Conservation (phyloP, 257 asterid species). For the Cruciata laevipes region DNA sequence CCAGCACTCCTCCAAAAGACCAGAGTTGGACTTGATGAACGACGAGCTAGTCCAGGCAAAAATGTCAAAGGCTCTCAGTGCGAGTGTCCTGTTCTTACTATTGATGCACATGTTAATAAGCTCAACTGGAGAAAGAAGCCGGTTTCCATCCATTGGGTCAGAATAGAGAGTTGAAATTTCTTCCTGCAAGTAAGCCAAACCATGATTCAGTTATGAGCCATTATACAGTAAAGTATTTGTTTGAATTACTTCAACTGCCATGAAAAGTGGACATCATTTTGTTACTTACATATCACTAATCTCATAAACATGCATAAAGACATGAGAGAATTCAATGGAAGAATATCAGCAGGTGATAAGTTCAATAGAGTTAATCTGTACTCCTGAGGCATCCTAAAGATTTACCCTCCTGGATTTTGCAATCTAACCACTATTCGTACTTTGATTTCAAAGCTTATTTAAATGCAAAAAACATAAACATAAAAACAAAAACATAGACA, state of each 20-base stretch:
- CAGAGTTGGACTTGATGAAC: conserved; percentile 53
- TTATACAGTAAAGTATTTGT: background rate
- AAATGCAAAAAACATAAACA: too few relatives aligned
- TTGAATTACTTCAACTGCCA: too few relatives aligned
- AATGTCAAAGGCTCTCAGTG: conserved; percentile 66
- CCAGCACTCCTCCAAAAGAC: conserved; percentile 93
- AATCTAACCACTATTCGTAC: too few relatives aligned
- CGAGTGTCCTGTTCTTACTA: conserved; percentile 43
- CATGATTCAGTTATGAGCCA: background rate
- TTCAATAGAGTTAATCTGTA: background rate
- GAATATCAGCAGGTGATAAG: background rate
- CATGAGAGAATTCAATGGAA: background rate
- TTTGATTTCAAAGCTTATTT: too few relatives aligned
- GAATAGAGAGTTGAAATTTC: conserved; percentile 45
- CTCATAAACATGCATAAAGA: too few relatives aligned
- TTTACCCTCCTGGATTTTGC: too few relatives aligned
- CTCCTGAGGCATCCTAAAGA: too few relatives aligned
- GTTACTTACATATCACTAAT: too few relatives aligned
- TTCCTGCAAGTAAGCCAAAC: conserved; percentile 43
- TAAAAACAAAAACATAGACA: too few relatives aligned
- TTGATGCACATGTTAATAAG: conserved; percentile 73
- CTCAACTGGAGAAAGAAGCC: conserved; percentile 70
- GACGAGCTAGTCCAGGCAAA: conserved; percentile 87
- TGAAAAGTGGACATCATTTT: too few relatives aligned
- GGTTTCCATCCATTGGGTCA: conserved; percentile 36